A percentile compares a stretch with the other conserved stretches of the same genome.
Conservation (phyloP, 345 rosid species). For the Aurinia saxatilis region DNA sequence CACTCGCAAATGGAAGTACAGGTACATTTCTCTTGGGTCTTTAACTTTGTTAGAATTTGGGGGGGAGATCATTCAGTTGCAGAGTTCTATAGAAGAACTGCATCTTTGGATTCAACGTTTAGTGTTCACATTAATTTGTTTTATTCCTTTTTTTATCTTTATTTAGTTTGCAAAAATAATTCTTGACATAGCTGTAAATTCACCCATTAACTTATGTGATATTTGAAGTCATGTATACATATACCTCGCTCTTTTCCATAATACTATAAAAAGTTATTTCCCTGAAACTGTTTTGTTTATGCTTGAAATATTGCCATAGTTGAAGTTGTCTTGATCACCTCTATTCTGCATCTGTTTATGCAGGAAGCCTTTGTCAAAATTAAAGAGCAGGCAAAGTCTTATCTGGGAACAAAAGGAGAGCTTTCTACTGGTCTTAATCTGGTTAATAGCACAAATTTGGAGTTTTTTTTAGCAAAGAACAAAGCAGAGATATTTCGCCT, state of each 20-base stretch:
- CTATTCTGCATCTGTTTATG: slow-evolving; percentile 16
- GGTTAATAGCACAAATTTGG: slow-evolving; percentile 83
- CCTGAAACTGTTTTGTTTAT: not conserved
- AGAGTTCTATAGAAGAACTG: slow-evolving; percentile 1
- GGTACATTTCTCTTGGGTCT: slow-evolving; percentile 39
- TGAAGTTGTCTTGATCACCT: slow-evolving; percentile 6
- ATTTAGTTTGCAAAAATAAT: not conserved
- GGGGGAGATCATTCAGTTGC: slow-evolving; percentile 1
- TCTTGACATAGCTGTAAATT: not conserved
- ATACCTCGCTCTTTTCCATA: not conserved
- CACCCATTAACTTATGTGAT: not conserved
- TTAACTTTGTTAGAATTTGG: slow-evolving; percentile 2
- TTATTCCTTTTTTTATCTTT: not conserved
- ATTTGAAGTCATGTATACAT: not conserved
- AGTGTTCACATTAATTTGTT: not conserved
- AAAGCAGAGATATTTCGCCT: slow-evolving; percentile 82
- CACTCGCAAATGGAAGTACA: slow-evolving; percentile 98
- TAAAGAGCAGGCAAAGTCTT: slow-evolving; percentile 93
- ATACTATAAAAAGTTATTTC: not conserved
- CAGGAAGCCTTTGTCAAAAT: slow-evolving; percentile 98
- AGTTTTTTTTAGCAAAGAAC: slow-evolving; percentile 75
- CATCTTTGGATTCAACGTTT: not conserved
- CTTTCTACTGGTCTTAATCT: slow-evolving; percentile 74
- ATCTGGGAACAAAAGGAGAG: slow-evolving; percentile 81
- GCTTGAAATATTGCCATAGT: not conserved